Evolutionary conservation across 192 early-diverging fungal genomes (phyloP).

Genomic region (Backusella parvicylindrica): DNA sequence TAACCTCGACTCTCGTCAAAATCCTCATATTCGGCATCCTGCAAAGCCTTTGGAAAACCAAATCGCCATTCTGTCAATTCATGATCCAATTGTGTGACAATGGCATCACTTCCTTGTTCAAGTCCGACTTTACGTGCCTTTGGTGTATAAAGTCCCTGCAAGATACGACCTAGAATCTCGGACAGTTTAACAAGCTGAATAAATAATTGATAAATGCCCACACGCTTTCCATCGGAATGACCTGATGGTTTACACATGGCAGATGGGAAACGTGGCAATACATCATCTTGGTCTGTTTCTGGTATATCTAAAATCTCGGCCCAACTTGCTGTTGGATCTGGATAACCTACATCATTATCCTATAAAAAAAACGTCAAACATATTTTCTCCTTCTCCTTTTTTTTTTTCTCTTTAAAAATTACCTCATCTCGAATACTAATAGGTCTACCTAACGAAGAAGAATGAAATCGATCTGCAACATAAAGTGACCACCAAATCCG

Average conservation of each 20-base stretch:
- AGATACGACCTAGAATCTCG: slow-evolving; percentile 33
- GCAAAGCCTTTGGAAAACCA: slow-evolving; percentile 28
- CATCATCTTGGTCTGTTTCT: slow-evolving; percentile 7
- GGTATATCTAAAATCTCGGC: slow-evolving; percentile 26
- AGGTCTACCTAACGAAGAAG: slow-evolving; percentile 63
- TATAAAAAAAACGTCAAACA: too few relatives aligned
- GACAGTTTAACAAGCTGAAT: slow-evolving; percentile 35
- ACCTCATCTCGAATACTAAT: slow-evolving; percentile 44
- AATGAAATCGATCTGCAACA: slow-evolving; percentile 64
- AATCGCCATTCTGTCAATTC: slow-evolving; percentile 36
- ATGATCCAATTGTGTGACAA: slow-evolving; percentile 33
- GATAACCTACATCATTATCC: slow-evolving; percentile 31
- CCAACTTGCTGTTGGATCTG: slow-evolving; percentile 27
- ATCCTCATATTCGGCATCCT: slow-evolving; percentile 18
- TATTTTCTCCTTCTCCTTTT: too few relatives aligned
- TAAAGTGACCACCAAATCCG: slow-evolving; percentile 77
- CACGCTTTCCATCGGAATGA: background rate
- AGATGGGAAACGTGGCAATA: slow-evolving; percentile 16
- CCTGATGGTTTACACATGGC: slow-evolving; percentile 11
- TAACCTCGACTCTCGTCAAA: slow-evolving; percentile 21
- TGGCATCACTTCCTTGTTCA: slow-evolving; percentile 29
- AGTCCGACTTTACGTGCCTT: slow-evolving; percentile 24
- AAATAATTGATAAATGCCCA: slow-evolving; percentile 30
- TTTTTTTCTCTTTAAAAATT: background rate
- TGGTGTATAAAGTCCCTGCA: slow-evolving; percentile 36